Evolutionary conservation across 805 yeast genomes (phyloP).

Genomic region (Pichia nanzhaoensis): DNA sequence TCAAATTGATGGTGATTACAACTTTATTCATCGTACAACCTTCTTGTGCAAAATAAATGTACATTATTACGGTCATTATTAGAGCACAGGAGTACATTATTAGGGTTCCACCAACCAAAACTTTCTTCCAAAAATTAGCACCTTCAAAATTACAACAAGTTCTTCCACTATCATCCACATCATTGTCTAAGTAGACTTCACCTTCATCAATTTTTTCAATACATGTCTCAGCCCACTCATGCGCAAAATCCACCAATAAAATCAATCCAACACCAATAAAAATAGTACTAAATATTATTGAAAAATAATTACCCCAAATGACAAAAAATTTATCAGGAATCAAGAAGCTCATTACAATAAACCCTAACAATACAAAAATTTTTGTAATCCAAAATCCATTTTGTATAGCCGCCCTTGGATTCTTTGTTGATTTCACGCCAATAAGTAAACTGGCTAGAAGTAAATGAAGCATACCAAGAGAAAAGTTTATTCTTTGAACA

Average conservation of each 20-base stretch:
- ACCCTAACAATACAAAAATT: slow-evolving; percentile 48
- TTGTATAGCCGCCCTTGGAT: slow-evolving; percentile 77
- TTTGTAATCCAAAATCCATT: slow-evolving; percentile 90
- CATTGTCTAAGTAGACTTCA: slow-evolving; percentile 45
- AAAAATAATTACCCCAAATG: slow-evolving; percentile 85
- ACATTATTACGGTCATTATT: slow-evolving; percentile 72
- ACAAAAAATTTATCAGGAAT: slow-evolving; percentile 85
- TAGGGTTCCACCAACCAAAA: slow-evolving; percentile 81
- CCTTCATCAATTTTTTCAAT: slow-evolving; percentile 84
- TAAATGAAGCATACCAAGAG: slow-evolving; percentile 75
- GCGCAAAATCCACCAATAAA: slow-evolving; percentile 91
- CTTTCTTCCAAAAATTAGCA: slow-evolving; percentile 65
- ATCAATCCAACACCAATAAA: slow-evolving; percentile 88
- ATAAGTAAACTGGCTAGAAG: slow-evolving; percentile 58
- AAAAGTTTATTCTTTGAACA: slow-evolving; percentile 87
- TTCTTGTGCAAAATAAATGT: slow-evolving; percentile 67
- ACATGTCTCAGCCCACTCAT: slow-evolving; percentile 97
- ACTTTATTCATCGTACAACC: slow-evolving; percentile 88
- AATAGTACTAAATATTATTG: slow-evolving; percentile 75
- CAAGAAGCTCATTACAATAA: slow-evolving; percentile 58
- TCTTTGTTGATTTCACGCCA: slow-evolving; percentile 69
- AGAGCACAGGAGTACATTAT: slow-evolving; percentile 74
- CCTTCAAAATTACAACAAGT: slow-evolving; percentile 27
- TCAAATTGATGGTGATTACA: slow-evolving; percentile 71
- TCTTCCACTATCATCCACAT: slow-evolving; percentile 31